Base-by-base conservation (phyloP, 371 early-diverging fungal species). In the Syncephalastrum monosporum region DNA sequence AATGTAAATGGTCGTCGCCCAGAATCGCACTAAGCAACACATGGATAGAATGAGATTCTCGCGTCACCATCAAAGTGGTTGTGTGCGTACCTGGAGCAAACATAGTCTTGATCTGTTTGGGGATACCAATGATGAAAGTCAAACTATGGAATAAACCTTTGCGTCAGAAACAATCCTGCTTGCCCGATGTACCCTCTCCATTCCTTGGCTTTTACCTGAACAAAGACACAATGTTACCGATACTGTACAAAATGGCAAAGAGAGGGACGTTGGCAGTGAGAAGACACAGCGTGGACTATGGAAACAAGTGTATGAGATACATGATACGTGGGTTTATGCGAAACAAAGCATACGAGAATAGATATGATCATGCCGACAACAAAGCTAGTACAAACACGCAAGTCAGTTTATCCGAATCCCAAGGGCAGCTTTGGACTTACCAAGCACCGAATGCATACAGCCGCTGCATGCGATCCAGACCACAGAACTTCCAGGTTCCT, bases 211-310 rank as follows among this genome's bases (percentile, higher is more conserved):
- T 38, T 38, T 82, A 86, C 86, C 91, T 86, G 53, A 89, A 56
- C 44, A 97, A 58, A 15, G 95, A 90, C 16, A 94, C 56, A n/a
- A 94, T 55, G 68, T 97, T 95, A 50, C 97, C 96, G 16, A 94
- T 59, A 51, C 93, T 90, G 71, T 94, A 96, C 27, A 94, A 77
- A 49, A 94, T 82, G 38, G 95, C 96, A 78, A 95, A 96, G 6
- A 81, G 82, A 8, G 83, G 64, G 38, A 91, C 62, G 50, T 82
- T 75, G 4, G 74, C 84, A 14, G 83, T 65, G 14, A 78, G 52
- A 46, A 93, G 78, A 50, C 74, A 64, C 47, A 93, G 51, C 3
- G 90, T 84, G 3, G 89, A 84, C 90, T 91, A 65, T 7, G 27
- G 27, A 10, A 33, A 10, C 0, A 10, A 33, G 12, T 10, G 38